phyloP scores from a whole-genome alignment of 495 filamentous ascomycete species.

The Aspergillus taichungensis region DNA sequence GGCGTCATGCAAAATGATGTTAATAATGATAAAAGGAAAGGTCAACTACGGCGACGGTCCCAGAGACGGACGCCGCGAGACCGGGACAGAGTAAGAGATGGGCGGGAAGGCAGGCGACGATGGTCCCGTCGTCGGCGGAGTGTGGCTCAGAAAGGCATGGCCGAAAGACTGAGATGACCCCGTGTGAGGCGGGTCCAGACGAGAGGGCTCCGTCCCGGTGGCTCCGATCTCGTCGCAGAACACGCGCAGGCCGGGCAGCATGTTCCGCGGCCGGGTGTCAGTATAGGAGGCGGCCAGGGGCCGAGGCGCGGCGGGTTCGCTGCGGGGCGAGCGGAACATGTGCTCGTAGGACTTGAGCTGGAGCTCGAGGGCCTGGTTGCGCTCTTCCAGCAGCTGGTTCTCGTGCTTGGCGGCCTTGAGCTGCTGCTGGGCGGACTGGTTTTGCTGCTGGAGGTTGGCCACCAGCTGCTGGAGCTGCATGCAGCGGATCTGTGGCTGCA shows the following conservation, averaged over 20 bases:
- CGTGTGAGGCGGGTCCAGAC: constrained; percentile 19
- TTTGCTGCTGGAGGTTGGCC: constrained; percentile 31
- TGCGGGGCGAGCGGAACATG: constrained; percentile 34
- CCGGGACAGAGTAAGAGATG: constrained; percentile 20
- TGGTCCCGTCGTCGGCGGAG: constrained; percentile 30
- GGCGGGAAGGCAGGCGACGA: constrained; percentile 31
- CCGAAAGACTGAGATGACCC: constrained; percentile 25
- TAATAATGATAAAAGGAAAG: background rate
- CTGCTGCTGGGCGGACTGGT: constrained; percentile 30
- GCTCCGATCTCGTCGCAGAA: constrained; percentile 34
- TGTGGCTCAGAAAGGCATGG: constrained; percentile 22
- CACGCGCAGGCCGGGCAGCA: constrained; percentile 31
- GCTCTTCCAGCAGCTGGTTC: constrained; percentile 29
- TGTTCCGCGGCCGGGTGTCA: constrained; percentile 27
- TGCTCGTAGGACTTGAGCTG: constrained; percentile 36
- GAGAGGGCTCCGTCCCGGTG: constrained; percentile 16
- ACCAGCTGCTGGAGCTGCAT: constrained; percentile 36
- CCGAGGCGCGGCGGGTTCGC: constrained; percentile 23
- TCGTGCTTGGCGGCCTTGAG: constrained; percentile 31
- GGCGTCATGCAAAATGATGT: background rate
- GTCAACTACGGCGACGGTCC: constrained; percentile 20
- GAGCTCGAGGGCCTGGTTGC: constrained; percentile 32
- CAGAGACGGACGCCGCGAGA: constrained; percentile 25
- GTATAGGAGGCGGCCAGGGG: constrained; percentile 15
- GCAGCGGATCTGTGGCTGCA: constrained; percentile 35